Evolutionary conservation across 352 stramenopile genomes (phyloP).

Genomic region (Saprolegnia diclina): DNA sequence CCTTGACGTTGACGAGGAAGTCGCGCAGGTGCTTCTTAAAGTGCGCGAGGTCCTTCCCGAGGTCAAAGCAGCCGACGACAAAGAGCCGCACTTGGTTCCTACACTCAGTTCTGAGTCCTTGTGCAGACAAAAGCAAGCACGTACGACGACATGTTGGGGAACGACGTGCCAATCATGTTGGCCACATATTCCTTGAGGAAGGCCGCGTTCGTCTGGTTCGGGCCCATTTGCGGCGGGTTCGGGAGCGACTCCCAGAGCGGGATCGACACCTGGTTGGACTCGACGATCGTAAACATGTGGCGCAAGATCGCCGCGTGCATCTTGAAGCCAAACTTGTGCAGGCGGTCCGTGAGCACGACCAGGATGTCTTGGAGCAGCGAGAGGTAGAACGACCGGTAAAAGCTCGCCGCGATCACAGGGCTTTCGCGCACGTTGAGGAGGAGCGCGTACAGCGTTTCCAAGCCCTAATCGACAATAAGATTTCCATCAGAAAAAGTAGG

Average conservation of each 20-base stretch:
- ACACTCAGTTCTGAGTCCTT: background rate
- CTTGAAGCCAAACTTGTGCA: constrained; percentile 99
- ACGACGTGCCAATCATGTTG: constrained; percentile 95
- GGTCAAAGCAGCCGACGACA: constrained; percentile 96
- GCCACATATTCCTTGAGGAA: constrained; percentile 97
- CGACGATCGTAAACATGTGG: constrained; percentile 97
- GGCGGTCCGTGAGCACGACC: constrained; percentile 95
- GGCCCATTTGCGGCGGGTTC: constrained; percentile 51
- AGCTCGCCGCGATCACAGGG: constrained; percentile 92
- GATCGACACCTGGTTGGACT: constrained; percentile 94
- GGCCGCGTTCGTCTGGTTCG: constrained; percentile 74
- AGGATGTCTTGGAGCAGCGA: constrained; percentile 92
- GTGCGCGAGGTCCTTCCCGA: constrained; percentile 93
- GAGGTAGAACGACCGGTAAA: constrained; percentile 98
- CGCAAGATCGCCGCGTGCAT: constrained; percentile 96
- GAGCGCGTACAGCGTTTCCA: constrained; percentile 95
- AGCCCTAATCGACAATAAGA: constrained; percentile 44
- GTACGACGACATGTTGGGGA: constrained; percentile 91
- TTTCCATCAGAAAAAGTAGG: background rate
- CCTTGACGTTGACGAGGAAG: constrained; percentile 98
- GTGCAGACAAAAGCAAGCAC: background rate
- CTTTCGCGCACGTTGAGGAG: constrained; percentile 95
- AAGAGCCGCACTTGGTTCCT: constrained; percentile 92
- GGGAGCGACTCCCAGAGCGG: constrained; percentile 92
- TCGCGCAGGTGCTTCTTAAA: constrained; percentile 99